phyloP scores from a whole-genome alignment of 1,139 yeast species.

The Pichia sp. region DNA sequence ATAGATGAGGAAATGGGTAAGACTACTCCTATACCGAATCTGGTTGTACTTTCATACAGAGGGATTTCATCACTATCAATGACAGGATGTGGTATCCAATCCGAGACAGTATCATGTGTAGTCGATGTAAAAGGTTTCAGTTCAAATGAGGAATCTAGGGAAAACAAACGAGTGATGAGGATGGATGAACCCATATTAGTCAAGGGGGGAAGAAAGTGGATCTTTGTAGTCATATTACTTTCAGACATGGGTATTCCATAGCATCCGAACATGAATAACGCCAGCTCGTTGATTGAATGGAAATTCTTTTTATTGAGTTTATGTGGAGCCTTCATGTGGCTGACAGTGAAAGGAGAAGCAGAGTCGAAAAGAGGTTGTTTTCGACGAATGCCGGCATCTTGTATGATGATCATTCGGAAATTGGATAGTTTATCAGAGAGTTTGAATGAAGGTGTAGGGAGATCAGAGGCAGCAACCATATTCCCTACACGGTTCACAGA shows the following conservation, averaged over 20 bases:
- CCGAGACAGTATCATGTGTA: constrained; percentile 6
- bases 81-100: constrained; percentile 24
- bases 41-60: constrained; percentile 13
- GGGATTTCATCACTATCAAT: constrained; percentile 17
- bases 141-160: constrained; percentile 22
- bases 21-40: constrained; percentile 44
- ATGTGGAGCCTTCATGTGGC: constrained; percentile 10
- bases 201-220: constrained; percentile 41
- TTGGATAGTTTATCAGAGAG: constrained; percentile 30
- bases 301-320: constrained; percentile 24
- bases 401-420: constrained; percentile 41
- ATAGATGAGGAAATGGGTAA: constrained; percentile 37
- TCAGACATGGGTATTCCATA: constrained; percentile 45
- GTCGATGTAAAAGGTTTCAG: constrained; percentile 6
- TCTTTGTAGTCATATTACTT: constrained; percentile 37
- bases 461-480: no score
- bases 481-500: no score
- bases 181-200: constrained; percentile 31
- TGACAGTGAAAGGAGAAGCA: constrained; percentile 12
- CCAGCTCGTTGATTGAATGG: constrained; percentile 39
- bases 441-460: constrained; percentile 20
- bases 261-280: constrained; percentile 51
- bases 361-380: constrained; percentile 47
- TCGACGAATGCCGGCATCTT: constrained; percentile 47
- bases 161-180: constrained; percentile 40